phyloP scores from a whole-genome alignment of 2,329 filamentous ascomycete species.

The Daldinia sp. region DNA sequence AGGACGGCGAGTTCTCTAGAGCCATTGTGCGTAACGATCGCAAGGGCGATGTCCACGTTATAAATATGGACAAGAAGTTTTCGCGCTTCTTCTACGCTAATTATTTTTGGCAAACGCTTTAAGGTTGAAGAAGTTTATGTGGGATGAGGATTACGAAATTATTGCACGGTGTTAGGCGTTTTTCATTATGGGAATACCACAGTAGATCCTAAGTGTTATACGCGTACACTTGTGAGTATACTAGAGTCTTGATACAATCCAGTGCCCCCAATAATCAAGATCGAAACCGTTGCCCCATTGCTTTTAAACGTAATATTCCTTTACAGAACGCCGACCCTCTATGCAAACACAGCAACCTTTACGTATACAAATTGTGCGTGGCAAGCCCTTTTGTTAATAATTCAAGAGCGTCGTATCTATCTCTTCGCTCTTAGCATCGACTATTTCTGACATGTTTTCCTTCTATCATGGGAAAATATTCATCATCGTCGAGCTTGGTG shows the following conservation, averaged over 20 bases:
- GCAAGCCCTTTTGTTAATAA: not conserved
- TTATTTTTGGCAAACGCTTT: constrained; percentile 93
- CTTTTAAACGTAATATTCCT: constrained; percentile 9
- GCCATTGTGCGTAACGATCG: constrained; percentile 85
- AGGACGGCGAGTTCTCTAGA: constrained; percentile 80
- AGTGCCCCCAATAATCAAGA: not conserved
- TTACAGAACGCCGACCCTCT: constrained; percentile 13
- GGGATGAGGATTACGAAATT: constrained; percentile 8
- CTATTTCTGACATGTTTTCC: constrained; percentile 29
- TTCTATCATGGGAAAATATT: constrained; percentile 53
- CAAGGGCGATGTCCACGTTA: constrained; percentile 91
- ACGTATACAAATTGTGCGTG: not conserved
- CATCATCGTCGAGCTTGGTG: constrained; percentile 48
- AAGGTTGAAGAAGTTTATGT: constrained; percentile 33
- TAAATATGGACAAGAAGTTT: constrained; percentile 93
- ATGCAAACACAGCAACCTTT: constrained; percentile 13
- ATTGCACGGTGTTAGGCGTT: constrained; percentile 37
- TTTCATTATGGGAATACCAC: constrained; percentile 33
- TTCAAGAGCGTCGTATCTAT: not conserved
- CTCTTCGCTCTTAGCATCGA: constrained; percentile 8
- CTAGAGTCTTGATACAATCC: constrained; percentile 1
- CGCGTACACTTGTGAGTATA: not conserved
- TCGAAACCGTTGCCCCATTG: not conserved
- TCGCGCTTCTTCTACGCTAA: constrained; percentile 92
- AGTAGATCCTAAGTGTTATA: not conserved